These are phyloP conservation scores for Gossypium mustelinum DNA, from an alignment of 345 rosid genomes.

Conservation along the genomic window DNA sequence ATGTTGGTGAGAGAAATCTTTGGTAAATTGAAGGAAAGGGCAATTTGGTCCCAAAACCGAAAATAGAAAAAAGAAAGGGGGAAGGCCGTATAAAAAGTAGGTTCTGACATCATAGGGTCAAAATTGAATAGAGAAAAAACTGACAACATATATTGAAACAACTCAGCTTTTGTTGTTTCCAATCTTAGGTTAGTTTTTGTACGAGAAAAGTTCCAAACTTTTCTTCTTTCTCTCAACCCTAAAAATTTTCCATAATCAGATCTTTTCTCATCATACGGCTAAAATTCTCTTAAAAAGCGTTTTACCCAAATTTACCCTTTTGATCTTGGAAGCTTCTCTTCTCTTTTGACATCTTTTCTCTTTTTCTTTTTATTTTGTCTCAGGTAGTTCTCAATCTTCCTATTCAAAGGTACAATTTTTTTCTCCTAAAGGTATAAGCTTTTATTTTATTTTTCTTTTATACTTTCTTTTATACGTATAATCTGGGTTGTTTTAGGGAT, in stretches of 20 bases:
- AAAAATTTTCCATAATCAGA: constrained; percentile 17
- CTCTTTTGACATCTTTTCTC: constrained; percentile 8
- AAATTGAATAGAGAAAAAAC: constrained; percentile 6
- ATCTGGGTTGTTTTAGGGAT: constrained; percentile 4
- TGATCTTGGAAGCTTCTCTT: constrained; percentile 25
- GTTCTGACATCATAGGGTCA: constrained; percentile 16
- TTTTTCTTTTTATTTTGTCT: constrained; percentile 11
- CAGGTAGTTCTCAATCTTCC: constrained; percentile 22
- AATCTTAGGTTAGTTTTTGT: constrained; percentile 27
- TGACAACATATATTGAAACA: not conserved
- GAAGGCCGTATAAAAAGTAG: not conserved
- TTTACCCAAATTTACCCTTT: constrained; percentile 13
- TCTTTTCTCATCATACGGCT: constrained; percentile 13
- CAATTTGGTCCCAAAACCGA: constrained; percentile 1
- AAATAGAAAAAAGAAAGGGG: not conserved
- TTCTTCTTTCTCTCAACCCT: constrained; percentile 24
- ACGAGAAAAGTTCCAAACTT: not conserved
- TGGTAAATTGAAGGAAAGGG: constrained; percentile 14
- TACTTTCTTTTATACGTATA: not conserved
- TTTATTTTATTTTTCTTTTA: not conserved
- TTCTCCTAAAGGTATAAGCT: constrained; percentile 21
- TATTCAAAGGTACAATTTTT: constrained; percentile 8
- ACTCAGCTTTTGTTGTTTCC: constrained; percentile 26
- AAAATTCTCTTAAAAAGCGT: not conserved
- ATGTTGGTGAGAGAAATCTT: too few species aligned